Evolutionary conservation across 345 rosid species (phyloP), one percentile per base, ranked within the genome.

Genomic region (Eucalyptus regnans): DNA sequence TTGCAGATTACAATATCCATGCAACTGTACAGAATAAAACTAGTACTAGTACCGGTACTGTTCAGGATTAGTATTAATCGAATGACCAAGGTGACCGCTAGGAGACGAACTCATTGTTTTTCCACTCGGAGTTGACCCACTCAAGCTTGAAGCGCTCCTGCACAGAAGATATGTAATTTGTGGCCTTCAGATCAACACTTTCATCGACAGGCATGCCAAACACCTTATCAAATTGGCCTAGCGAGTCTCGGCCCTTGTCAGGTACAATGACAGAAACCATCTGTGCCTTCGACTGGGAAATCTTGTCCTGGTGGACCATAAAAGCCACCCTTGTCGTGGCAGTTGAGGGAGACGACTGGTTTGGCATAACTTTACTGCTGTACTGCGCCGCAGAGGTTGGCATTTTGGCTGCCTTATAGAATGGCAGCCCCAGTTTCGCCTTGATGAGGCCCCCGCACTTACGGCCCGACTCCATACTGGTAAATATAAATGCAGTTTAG

Each of bases 91-190:
- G 76, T 46, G 37, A 12, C 48, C 27, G 33, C 87, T 68, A 44
- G 58, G 56, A 62, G 68, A 50, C 5, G 41, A 87, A 89, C 58
- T 91, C 91, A 50, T 44, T 58, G 56, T 64, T 88, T 31, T 80
- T 62, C 84, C 88, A 44, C 79, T 93, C 94, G 1, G 92, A 92
- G 89, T 89, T 87, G 90, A 29, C 9, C 66, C 90, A 83, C 89
- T 95, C 95, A 71, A 90, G 94, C 92, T 92, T 94, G 93, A 94
- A 94, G 84, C 97, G 94, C 60, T 94, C 95, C 79, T 90, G 94
- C 88, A 94, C 96, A 7, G 93, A 90, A 80, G 93, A 90, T 89
- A 95, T 95, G 90, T 93, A 94, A 50, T 50, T 90, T 12, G 94
- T 68, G 76, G 96, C 94, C 91, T 90, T 94, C 79, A 68, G 18